A percentile compares a stretch with the other conserved stretches of the same genome.
Evolutionary conservation across 345 rosid species (phyloP).

Genomic region (Capsella bursapastoris): DNA sequence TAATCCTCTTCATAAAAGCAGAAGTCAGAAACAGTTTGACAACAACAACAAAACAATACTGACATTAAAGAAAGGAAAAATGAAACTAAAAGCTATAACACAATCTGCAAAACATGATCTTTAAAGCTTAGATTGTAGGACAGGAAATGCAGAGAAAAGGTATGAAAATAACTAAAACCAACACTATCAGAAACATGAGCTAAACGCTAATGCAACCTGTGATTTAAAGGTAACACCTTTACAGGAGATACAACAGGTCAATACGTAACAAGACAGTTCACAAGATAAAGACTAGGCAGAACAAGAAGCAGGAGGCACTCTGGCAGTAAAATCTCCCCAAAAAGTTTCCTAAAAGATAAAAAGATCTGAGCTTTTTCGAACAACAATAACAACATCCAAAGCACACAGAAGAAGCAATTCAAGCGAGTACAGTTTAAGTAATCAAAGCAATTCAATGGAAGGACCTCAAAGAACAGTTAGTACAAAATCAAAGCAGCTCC

Average conservation of each 20-base stretch:
- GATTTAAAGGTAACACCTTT: not conserved
- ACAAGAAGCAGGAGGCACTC: not conserved
- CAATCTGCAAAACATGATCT: not conserved
- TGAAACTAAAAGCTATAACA: not conserved
- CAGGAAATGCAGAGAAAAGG: constrained; percentile 4
- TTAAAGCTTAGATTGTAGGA: not conserved
- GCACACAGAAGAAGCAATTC: no score
- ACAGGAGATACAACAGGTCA: constrained; percentile 4
- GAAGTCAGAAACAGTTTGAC: constrained; percentile 13
- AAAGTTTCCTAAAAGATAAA: not conserved
- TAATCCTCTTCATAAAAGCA: constrained; percentile 31
- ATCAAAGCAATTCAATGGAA: not conserved
- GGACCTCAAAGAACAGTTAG: not conserved
- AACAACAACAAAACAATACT: constrained; percentile 13
- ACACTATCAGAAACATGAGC: not conserved
- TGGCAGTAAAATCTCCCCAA: not conserved
- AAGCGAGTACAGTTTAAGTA: not conserved
- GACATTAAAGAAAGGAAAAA: constrained; percentile 8
- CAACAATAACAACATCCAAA: not conserved
- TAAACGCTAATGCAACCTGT: not conserved
- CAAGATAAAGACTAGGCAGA: not conserved
- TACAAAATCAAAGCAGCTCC: constrained; percentile 3
- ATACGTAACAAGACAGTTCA: not conserved
- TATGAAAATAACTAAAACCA: not conserved
- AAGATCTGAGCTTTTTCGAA: constrained; percentile 1